Conservation (phyloP, 495 filamentous ascomycete species). For the Immersiella caudata region DNA sequence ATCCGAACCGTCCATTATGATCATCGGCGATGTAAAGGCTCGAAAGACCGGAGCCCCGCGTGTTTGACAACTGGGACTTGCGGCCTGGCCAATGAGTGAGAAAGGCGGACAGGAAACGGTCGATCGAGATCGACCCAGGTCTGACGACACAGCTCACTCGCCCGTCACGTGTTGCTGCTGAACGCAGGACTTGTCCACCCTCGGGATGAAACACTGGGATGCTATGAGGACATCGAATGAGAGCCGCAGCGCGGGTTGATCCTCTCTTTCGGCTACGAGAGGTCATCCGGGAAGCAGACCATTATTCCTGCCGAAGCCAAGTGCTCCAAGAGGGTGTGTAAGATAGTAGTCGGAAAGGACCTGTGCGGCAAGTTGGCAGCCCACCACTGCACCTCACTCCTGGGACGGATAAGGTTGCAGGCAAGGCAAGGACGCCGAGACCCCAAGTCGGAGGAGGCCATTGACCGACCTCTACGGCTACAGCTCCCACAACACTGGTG, state of each 20-base stretch:
- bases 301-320: slow-evolving; percentile 8
- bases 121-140: slow-evolving; percentile 7
- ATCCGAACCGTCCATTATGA: not conserved
- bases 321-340: slow-evolving; percentile 5
- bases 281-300: not conserved
- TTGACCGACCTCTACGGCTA: not conserved
- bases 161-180: not conserved
- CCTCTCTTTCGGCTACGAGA: slow-evolving; percentile 3
- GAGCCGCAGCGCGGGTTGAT: slow-evolving; percentile 8
- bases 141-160: not conserved
- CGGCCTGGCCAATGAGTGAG: not conserved
- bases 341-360: slow-evolving; percentile 10
- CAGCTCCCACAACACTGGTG: slow-evolving; percentile 1
- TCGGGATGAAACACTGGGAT: slow-evolving; percentile 8
- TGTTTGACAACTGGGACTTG: not conserved
- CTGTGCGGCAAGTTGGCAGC: not conserved
- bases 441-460: not conserved
- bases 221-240: slow-evolving; percentile 2
- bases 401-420: slow-evolving; percentile 9
- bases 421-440: not conserved
- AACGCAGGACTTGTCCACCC: slow-evolving; percentile 6
- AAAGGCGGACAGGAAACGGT: not conserved
- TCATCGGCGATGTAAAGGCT: slow-evolving; percentile 10
- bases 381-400: not conserved
- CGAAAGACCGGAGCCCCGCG: not conserved